Conservation (phyloP, 805 yeast genomes). For the Isabelozyma pseudorhagii region DNA sequence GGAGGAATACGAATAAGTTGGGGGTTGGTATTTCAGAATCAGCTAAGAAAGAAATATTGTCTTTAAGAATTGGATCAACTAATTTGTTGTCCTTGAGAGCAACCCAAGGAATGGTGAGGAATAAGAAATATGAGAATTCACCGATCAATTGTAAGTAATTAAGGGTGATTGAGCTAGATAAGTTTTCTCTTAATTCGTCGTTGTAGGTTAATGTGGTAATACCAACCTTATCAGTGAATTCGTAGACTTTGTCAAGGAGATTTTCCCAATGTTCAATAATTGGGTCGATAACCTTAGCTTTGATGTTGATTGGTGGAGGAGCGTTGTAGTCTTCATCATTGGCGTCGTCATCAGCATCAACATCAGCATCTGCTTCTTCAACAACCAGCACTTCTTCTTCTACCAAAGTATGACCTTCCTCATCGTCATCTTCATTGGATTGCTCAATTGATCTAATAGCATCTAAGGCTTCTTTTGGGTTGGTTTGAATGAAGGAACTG, state of each 20-base stretch:
- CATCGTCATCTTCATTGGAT: conserved; percentile 18
- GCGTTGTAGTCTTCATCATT: conserved; percentile 34
- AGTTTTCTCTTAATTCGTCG: conserved; percentile 37
- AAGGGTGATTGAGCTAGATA: conserved; percentile 35
- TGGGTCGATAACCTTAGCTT: conserved; percentile 37
- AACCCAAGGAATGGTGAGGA: conserved; percentile 32
- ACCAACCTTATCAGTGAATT: conserved; percentile 33
- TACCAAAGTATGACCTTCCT: conserved; percentile 8
- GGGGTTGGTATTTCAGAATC: conserved; percentile 22
- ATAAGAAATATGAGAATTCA: conserved; percentile 30
- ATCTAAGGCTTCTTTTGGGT: conserved; percentile 22
- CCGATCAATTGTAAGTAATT: conserved; percentile 26
- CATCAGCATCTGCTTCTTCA: conserved; percentile 17
- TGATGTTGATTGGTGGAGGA: conserved; percentile 38
- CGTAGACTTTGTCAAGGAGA: conserved; percentile 20
- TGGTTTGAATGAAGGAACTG: conserved; percentile 21
- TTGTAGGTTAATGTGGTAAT: conserved; percentile 31
- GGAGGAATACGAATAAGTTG: conserved; percentile 34
- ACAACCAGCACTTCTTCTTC: conserved; percentile 10
- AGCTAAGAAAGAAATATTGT: conserved; percentile 23
- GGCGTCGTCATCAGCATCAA: conserved; percentile 29
- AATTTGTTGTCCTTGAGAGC: conserved; percentile 31
- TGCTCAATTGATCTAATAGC: conserved; percentile 10
- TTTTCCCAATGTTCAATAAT: conserved; percentile 27
- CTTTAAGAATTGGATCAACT: conserved; percentile 34